Percentiles rank a stretch among this genome's conserved stretches.
Conservation (phyloP, 2,329 filamentous ascomycete genomes). For the Aspergillus sp. region DNA sequence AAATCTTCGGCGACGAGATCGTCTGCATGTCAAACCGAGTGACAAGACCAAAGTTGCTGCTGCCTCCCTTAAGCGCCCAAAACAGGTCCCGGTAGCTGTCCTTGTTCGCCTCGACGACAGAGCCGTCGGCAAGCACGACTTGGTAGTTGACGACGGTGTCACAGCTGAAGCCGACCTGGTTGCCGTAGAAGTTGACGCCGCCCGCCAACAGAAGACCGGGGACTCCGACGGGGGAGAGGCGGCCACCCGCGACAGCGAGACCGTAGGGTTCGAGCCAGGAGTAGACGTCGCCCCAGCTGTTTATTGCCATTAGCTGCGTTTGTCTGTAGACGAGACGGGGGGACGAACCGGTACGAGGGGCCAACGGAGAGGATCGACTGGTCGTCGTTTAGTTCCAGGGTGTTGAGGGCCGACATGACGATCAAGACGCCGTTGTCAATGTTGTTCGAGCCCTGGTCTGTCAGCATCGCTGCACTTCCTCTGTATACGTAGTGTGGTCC, state of each 20-base stretch:
- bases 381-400: conserved; percentile 33
- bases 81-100: conserved; percentile 40
- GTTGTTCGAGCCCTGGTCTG: conserved; percentile 37
- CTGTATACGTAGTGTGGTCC: background rate
- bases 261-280: conserved; percentile 26
- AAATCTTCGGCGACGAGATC: conserved; percentile 35
- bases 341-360: conserved; percentile 31
- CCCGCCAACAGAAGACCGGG: conserved; percentile 35
- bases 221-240: conserved; percentile 36
- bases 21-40: conserved; percentile 46
- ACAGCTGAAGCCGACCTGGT: conserved; percentile 35
- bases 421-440: conserved; percentile 40
- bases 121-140: conserved; percentile 45
- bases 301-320: no score
- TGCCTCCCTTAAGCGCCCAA: conserved; percentile 49
- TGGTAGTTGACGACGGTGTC: conserved; percentile 38
- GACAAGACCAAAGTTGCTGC: conserved; percentile 49
- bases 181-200: conserved; percentile 35
- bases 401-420: conserved; percentile 37
- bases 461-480: background rate
- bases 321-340: background rate
- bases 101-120: conserved; percentile 42
- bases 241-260: conserved; percentile 32
- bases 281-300: conserved; percentile 44
- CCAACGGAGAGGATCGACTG: conserved; percentile 35